Percentiles rank a stretch among this genome's conserved stretches.
These are phyloP conservation scores for Euryodendron excelsum DNA, from an alignment of 148 eudicot species.

Conservation along the genomic window DNA sequence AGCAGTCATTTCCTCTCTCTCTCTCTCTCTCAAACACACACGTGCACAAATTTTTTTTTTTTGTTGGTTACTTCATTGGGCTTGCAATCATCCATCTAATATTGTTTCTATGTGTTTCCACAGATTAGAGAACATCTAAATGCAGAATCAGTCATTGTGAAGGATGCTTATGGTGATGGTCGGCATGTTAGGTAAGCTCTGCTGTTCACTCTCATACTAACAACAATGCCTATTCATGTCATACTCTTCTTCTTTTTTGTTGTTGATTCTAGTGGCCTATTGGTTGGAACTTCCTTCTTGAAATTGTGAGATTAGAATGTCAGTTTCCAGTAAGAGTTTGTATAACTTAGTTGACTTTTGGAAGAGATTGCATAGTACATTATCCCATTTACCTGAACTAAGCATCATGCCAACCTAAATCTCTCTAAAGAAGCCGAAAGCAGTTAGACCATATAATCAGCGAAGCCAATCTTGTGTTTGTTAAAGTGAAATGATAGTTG, in stretches of 20 bases:
- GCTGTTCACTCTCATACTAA: neutral
- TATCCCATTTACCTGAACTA: conserved; percentile 2
- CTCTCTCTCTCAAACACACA: no score
- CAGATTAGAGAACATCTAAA: conserved; percentile 77
- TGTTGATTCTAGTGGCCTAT: neutral
- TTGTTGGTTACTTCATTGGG: neutral
- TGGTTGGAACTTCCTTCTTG: neutral
- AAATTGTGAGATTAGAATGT: neutral
- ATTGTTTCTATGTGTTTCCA: conserved; percentile 7
- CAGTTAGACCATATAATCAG: neutral
- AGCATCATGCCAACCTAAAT: neutral
- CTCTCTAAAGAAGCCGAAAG: neutral
- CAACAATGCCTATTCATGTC: neutral
- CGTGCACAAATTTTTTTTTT: no score
- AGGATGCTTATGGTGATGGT: conserved; percentile 93
- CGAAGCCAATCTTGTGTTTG: neutral
- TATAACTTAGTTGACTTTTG: neutral
- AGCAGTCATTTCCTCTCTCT: no score
- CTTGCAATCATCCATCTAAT: neutral
- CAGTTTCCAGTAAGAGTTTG: neutral
- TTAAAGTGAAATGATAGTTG: neutral
- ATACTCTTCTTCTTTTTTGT: neutral
- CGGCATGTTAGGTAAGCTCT: conserved; percentile 74
- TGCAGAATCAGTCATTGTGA: conserved; percentile 74
- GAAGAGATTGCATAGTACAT: neutral